A percentile compares a stretch with the other conserved stretches of the same genome.
These are phyloP conservation scores for Tuber umbilicatum DNA, from an alignment of 495 filamentous ascomycete genomes.

Conservation along the genomic window DNA sequence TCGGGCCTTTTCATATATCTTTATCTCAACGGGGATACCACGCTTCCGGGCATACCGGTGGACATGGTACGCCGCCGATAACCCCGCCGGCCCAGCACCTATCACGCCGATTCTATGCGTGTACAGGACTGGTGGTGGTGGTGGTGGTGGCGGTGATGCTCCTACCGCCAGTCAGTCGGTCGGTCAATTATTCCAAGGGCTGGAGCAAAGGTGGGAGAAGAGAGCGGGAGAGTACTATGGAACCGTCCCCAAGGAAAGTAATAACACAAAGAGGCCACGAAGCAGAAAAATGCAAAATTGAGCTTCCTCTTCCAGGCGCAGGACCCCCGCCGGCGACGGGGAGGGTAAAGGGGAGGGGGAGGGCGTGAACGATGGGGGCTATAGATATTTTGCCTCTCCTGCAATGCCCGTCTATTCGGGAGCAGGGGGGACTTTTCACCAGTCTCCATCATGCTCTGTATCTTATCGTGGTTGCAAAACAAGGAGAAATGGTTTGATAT, in stretches of 20 bases:
- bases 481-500: not conserved
- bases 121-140: not conserved
- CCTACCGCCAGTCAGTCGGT: not conserved
- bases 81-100: slow-evolving; percentile 86
- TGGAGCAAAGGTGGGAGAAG: not conserved
- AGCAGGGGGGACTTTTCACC: not conserved
- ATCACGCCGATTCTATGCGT: slow-evolving; percentile 2
- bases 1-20: slow-evolving; percentile 71
- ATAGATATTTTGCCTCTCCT: not conserved
- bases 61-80: slow-evolving; percentile 77
- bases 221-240: not conserved
- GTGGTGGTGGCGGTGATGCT: not conserved
- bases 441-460: not conserved
- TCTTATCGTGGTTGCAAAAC: not conserved
- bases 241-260: not conserved
- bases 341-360: no score
- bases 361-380: not conserved
- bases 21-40: slow-evolving; percentile 61
- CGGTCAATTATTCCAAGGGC: not conserved
- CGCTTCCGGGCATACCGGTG: slow-evolving; percentile 56
- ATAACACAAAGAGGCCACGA: not conserved
- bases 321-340: not conserved
- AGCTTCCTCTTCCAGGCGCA: not conserved
- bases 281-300: not conserved
- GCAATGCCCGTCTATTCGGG: not conserved